Conservation (phyloP, 1,284 basidiomycete genomes). For the Laetiporus sulphureus region DNA sequence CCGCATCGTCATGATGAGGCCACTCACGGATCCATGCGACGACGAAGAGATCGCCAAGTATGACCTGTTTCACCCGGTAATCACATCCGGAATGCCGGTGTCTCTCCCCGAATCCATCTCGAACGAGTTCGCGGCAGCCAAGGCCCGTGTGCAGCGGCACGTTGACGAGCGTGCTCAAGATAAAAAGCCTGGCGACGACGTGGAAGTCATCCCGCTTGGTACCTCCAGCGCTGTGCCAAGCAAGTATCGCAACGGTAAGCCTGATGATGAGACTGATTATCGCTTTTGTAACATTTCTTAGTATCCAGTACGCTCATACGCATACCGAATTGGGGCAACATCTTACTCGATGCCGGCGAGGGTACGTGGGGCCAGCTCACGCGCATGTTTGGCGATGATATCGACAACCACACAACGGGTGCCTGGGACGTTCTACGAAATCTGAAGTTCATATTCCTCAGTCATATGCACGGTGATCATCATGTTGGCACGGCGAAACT, state of each 20-base stretch:
- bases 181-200: slow-evolving; percentile 47
- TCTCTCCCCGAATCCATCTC: slow-evolving; percentile 31
- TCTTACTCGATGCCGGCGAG: slow-evolving; percentile 90
- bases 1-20: slow-evolving; percentile 39
- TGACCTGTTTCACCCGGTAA: slow-evolving; percentile 45
- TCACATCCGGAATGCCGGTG: slow-evolving; percentile 23
- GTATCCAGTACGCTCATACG: slow-evolving; percentile 74
- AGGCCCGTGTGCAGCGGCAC: slow-evolving; percentile 5
- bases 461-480: slow-evolving; percentile 92
- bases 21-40: slow-evolving; percentile 33
- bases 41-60: slow-evolving; percentile 24
- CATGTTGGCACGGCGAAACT: slow-evolving; percentile 80
- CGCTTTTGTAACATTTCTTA: slow-evolving; percentile 26
- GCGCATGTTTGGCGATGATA: slow-evolving; percentile 68
- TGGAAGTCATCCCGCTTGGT: slow-evolving; percentile 76
- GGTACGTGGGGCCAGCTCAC: slow-evolving; percentile 87
- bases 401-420: slow-evolving; percentile 22
- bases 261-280: no score
- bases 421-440: slow-evolving; percentile 62
- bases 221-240: slow-evolving; percentile 85
- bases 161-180: slow-evolving; percentile 5
- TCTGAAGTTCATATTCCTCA: slow-evolving; percentile 79
- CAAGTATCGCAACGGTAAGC: slow-evolving; percentile 79
- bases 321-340: slow-evolving; percentile 59
- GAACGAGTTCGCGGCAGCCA: slow-evolving; percentile 15